A percentile compares a stretch with the other conserved stretches of the same genome.
phyloP scores from a whole-genome alignment of 2,329 filamentous ascomycete genomes.

The Penicillium sp. region DNA sequence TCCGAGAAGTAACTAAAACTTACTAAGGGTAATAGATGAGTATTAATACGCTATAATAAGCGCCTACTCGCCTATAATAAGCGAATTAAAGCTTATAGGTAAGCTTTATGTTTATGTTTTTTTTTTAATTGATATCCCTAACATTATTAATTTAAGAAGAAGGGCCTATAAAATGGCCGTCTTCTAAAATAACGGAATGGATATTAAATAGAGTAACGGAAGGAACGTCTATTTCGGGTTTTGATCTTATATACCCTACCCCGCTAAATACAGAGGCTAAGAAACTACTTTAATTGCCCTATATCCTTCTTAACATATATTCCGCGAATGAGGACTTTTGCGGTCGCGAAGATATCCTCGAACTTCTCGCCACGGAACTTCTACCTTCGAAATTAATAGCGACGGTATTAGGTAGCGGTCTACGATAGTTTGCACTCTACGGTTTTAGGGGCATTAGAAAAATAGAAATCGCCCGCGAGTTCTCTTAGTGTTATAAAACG shows the following conservation, averaged over 20 bases:
- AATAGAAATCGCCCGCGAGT: slow-evolving; percentile 40
- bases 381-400: slow-evolving; percentile 25
- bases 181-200: not conserved
- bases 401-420: slow-evolving; percentile 19
- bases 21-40: slow-evolving; percentile 23
- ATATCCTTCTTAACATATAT: slow-evolving; percentile 6
- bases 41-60: slow-evolving; percentile 30
- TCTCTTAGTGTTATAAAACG: slow-evolving; percentile 26
- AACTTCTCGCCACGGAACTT: slow-evolving; percentile 29
- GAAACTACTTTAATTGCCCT: slow-evolving; percentile 3
- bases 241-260: not conserved
- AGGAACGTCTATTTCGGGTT: slow-evolving; percentile 4
- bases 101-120: not conserved
- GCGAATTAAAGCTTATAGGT: slow-evolving; percentile 25
- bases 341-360: slow-evolving; percentile 32
- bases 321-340: slow-evolving; percentile 27
- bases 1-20: slow-evolving; percentile 19
- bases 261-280: not conserved
- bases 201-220: slow-evolving; percentile 4
- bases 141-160: not conserved
- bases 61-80: slow-evolving; percentile 30
- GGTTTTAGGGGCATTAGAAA: slow-evolving; percentile 34
- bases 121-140: not conserved
- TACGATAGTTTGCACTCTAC: slow-evolving; percentile 33
- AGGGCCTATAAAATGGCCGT: not conserved